Evolutionary conservation across 2,329 filamentous ascomycete genomes (phyloP), one percentile per base, ranked within the genome.

Genomic region (Curvularia eragrostidis): DNA sequence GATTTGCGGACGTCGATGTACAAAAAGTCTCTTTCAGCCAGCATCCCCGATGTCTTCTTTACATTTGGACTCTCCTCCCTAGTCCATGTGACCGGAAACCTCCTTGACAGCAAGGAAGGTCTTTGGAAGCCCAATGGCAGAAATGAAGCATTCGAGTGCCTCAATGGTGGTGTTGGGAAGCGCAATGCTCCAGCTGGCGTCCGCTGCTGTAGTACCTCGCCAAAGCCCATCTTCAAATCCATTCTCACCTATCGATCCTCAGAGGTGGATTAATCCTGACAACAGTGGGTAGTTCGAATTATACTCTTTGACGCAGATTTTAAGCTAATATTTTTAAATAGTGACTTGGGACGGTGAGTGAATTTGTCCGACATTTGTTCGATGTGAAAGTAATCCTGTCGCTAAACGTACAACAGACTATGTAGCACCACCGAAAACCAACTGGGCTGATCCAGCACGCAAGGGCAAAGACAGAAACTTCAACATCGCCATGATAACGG

Each of bases 401-500:
- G 61, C 63, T 55, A 57, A 32, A 81, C 19, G 21, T 34, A 26
- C 3, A 3, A 2, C 2, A 55, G 52, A 85, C 59, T 85, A 78
- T 62, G 75, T 75, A 10, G 69, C 72, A 15, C 80, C 81, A 1
- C 83, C 83, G 0, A 79, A 77, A 1, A 83, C 81, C 0, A 78
- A 75, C 18, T 85, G 82, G 82, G 76, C 73, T 6, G 78, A 84
- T 53, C 75, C 81, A 1, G 65, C 69, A 0, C 74, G 70, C 32
- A 80, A 75, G 55, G 83, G 83, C 7, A 77, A 78, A 2, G 73
- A 72, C 32, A 78, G 82, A 18, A 84, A 85, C 72, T 85, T 85
- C 75, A 84, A 84, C 61, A 85, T 85, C 56, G 83, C 82, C 5
- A 78, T 85, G 58, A 79, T 85, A 24, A 75, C 80, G 1, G 77